Percentiles rank a stretch among this genome's conserved stretches.
These are phyloP conservation scores for Yarrowia porcina DNA, from an alignment of 805 yeast species.

Conservation along the genomic window DNA sequence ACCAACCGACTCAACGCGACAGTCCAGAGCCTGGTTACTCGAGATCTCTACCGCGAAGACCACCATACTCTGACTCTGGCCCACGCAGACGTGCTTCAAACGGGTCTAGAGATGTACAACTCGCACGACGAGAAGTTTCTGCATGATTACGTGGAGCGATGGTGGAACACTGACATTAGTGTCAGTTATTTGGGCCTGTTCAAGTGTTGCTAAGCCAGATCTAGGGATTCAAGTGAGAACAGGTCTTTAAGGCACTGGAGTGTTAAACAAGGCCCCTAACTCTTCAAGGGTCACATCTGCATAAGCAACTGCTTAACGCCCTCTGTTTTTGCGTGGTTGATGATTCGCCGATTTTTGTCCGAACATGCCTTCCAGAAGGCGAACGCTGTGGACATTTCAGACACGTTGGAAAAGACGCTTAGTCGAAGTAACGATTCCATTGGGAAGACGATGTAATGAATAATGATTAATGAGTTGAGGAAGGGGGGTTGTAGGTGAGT, in stretches of 20 bases:
- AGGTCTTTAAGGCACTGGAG: no score
- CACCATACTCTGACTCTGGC: constrained; percentile 7
- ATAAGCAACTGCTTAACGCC: constrained; percentile 9
- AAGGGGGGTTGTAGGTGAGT: not conserved
- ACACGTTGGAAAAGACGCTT: not conserved
- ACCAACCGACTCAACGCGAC: constrained; percentile 8
- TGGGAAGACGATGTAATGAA: not conserved
- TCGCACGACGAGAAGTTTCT: constrained; percentile 19
- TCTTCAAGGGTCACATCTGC: not conserved
- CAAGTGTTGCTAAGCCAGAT: constrained; percentile 16
- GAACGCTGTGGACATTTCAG: constrained; percentile 1
- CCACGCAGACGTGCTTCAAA: constrained; percentile 14
- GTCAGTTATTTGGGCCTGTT: constrained; percentile 14
- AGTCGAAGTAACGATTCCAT: not conserved
- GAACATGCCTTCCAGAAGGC: constrained; percentile 15
- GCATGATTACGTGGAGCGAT: constrained; percentile 14
- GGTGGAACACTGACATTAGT: constrained; percentile 8
- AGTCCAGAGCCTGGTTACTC: constrained; percentile 2
- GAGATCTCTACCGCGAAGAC: constrained; percentile 19
- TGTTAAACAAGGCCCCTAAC: no score
- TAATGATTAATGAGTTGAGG: not conserved
- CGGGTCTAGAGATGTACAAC: constrained; percentile 23
- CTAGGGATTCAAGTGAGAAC: no score
- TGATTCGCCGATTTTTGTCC: not conserved
- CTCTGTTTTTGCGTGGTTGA: constrained; percentile 2